A percentile compares a stretch with the other conserved stretches of the same genome.
phyloP scores from a whole-genome alignment of 331 rosid species.

The Pyrus hybrid region DNA sequence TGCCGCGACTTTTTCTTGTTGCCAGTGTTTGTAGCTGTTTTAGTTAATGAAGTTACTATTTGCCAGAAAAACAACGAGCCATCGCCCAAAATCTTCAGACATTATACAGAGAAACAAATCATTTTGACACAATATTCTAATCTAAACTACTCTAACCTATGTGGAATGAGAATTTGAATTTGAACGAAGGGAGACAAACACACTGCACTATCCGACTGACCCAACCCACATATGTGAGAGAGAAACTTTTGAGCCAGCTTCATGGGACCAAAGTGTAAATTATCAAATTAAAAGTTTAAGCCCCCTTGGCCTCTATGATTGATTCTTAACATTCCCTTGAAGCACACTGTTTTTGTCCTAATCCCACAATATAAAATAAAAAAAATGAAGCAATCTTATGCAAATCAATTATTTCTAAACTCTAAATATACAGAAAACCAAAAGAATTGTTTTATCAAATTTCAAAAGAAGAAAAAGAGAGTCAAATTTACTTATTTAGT shows the following conservation, averaged over 20 bases:
- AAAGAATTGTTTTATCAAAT: constrained; percentile 12
- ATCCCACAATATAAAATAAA: constrained; percentile 17
- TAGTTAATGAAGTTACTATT: neutral
- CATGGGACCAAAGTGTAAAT: neutral
- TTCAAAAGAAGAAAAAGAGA: constrained; percentile 25
- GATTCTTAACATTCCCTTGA: constrained; percentile 12
- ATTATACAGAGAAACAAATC: neutral
- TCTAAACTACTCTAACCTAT: too few relatives aligned
- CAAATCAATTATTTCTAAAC: neutral
- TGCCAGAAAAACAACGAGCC: neutral
- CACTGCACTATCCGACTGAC: too few relatives aligned
- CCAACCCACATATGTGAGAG: too few relatives aligned
- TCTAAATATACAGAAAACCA: neutral
- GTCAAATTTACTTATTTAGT: constrained; percentile 32
- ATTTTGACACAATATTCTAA: too few relatives aligned
- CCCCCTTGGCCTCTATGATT: constrained; percentile 15
- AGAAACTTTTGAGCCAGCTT: too few relatives aligned
- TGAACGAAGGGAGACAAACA: too few relatives aligned
- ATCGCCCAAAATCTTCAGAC: neutral
- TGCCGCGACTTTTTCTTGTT: neutral
- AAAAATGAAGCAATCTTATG: constrained; percentile 26
- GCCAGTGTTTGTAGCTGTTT: neutral
- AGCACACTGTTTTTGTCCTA: constrained; percentile 18
- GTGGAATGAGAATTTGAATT: neutral
- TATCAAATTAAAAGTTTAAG: constrained; percentile 15